Percentiles rank a stretch among this genome's conserved stretches.
These are phyloP conservation scores for Backusella sp. DNA, from an alignment of 192 early-diverging fungal genomes.

Conservation along the genomic window DNA sequence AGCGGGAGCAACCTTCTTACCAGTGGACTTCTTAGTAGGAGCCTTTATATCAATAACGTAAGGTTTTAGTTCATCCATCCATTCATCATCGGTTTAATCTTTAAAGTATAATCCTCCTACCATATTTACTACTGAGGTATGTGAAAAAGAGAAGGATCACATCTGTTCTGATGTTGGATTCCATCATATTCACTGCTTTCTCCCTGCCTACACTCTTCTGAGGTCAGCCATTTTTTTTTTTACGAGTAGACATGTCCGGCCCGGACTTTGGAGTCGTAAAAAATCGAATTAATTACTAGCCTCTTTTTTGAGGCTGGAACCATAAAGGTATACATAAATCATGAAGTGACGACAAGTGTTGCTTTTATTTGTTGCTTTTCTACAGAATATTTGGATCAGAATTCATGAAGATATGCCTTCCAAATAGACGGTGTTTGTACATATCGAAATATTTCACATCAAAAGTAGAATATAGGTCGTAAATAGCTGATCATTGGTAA, in stretches of 20 bases:
- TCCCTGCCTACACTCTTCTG: neutral
- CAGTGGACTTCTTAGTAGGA: conserved; percentile 57
- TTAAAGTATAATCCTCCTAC: neutral
- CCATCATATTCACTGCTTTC: neutral
- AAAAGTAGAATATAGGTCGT: too few relatives aligned
- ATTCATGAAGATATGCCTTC: too few relatives aligned
- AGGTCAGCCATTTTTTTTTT: neutral
- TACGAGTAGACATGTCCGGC: neutral
- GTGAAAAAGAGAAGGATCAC: conserved; percentile 4
- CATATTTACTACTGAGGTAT: conserved; percentile 1
- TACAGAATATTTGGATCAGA: too few relatives aligned
- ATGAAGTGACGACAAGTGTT: too few relatives aligned
- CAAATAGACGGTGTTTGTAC: too few relatives aligned
- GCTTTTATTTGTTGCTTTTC: too few relatives aligned
- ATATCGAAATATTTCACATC: too few relatives aligned
- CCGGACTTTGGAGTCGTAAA: neutral
- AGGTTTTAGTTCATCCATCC: neutral
- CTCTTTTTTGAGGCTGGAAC: too few relatives aligned
- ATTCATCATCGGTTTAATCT: too few relatives aligned
- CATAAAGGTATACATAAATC: too few relatives aligned
- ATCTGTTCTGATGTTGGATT: neutral
- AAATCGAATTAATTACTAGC: too few relatives aligned
- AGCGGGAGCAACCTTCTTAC: conserved; percentile 93
- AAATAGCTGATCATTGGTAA: too few relatives aligned
- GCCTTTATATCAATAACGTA: conserved; percentile 10